Percentiles rank a stretch among this genome's conserved stretches.
Evolutionary conservation across 768 basidiomycete species (phyloP).

Genomic region (Psilocybe cyanescens): DNA sequence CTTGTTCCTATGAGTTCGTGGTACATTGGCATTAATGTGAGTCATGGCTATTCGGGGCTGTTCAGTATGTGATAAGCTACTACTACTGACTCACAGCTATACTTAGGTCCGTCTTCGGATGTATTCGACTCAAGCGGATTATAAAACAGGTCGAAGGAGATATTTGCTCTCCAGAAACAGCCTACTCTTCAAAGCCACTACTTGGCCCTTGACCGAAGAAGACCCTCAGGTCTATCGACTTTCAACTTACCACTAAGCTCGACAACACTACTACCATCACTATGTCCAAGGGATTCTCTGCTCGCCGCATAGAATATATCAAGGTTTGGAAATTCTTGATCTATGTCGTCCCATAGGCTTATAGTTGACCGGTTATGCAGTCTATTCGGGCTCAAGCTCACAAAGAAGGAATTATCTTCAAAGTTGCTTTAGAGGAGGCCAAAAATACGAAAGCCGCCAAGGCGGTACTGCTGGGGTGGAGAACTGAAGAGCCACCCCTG

Average conservation of each 20-base stretch:
- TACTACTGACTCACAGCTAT: background rate
- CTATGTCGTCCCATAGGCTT: background rate
- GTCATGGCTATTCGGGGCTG: background rate
- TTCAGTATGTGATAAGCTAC: too few relatives aligned
- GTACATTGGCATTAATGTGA: background rate
- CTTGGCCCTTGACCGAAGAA: background rate
- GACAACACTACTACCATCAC: background rate
- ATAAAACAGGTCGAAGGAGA: too few relatives aligned
- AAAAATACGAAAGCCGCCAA: slow-evolving; percentile 10
- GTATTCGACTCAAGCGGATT: too few relatives aligned
- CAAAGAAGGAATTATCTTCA: slow-evolving; percentile 22
- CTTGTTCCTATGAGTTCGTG: background rate
- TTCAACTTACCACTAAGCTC: background rate
- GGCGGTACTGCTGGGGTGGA: slow-evolving; percentile 1
- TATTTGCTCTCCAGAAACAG: background rate
- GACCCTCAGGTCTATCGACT: background rate
- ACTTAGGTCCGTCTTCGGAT: background rate
- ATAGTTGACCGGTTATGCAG: slow-evolving; percentile 1
- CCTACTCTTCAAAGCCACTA: background rate
- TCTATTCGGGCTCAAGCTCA: slow-evolving; percentile 23
- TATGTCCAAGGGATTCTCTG: slow-evolving; percentile 14
- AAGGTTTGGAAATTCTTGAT: slow-evolving; percentile 2
- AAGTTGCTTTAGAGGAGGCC: slow-evolving; percentile 4
- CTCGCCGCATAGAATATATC: slow-evolving; percentile 7
- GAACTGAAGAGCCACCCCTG: slow-evolving; percentile 20